phyloP scores from a whole-genome alignment of 345 rosid species.

The Eucalyptus sideroxylon region DNA sequence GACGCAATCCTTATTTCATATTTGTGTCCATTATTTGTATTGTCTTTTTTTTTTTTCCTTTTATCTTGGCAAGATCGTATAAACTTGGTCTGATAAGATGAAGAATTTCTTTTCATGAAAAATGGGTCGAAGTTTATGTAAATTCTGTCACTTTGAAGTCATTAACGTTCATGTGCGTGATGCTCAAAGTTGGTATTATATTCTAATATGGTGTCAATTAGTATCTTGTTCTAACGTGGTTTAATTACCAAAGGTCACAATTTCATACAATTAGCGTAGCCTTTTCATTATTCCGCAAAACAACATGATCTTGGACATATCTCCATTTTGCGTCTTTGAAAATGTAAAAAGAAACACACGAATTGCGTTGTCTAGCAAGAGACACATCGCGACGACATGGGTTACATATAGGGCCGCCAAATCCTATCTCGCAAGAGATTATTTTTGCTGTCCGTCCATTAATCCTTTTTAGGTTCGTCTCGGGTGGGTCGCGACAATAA shows the following conservation, averaged over 20 bases:
- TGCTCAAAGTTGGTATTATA: not conserved
- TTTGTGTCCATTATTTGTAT: not conserved
- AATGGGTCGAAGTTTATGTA: not conserved
- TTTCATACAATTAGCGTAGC: not conserved
- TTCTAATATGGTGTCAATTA: not conserved
- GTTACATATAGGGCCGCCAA: not conserved
- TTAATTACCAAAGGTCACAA: not conserved
- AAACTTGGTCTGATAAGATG: not conserved
- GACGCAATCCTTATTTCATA: rapidly evolving
- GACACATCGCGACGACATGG: not conserved
- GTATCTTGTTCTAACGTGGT: not conserved
- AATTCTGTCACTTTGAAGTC: not conserved
- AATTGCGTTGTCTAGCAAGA: not conserved
- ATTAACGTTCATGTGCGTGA: not conserved
- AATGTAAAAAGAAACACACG: not conserved
- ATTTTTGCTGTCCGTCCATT: not conserved
- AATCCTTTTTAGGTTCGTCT: not conserved
- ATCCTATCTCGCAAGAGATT: not conserved
- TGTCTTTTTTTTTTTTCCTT: not conserved
- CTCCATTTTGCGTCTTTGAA: not conserved
- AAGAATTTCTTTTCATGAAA: not conserved
- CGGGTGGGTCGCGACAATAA: not conserved
- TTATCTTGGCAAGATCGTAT: not conserved
- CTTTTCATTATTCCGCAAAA: not conserved
- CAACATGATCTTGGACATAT: not conserved